Evolutionary conservation across 495 filamentous ascomycete genomes (phyloP).

Genomic region (Hamigera avellanea): DNA sequence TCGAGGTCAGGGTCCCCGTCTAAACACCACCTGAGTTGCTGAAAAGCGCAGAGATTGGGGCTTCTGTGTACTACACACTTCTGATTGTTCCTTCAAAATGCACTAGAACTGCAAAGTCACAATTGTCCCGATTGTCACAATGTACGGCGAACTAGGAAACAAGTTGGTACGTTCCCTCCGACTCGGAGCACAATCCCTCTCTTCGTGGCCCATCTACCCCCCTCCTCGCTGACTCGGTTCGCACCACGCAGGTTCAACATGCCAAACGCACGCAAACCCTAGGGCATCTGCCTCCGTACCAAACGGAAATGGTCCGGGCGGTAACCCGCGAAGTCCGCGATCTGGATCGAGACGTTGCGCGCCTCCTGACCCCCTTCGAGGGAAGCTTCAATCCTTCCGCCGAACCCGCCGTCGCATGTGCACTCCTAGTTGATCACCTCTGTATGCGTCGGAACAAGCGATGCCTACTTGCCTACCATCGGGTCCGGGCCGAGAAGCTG

Average conservation of each 20-base stretch:
- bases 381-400: constrained; percentile 76
- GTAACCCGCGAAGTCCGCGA: constrained; percentile 89
- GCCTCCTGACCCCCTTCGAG: constrained; percentile 69
- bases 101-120: constrained; percentile 3
- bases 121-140: constrained; percentile 38
- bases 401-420: constrained; percentile 75
- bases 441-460: constrained; percentile 95
- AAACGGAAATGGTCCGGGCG: constrained; percentile 79
- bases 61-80: too few species aligned
- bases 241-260: constrained; percentile 65
- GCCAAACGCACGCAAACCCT: constrained; percentile 92
- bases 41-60: too few species aligned
- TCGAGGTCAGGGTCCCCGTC: too few species aligned
- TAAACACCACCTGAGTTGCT: too few species aligned
- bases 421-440: constrained; percentile 83
- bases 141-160: constrained; percentile 89
- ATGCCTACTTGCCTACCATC: constrained; percentile 90
- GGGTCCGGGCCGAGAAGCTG: constrained; percentile 77
- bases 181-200: background rate
- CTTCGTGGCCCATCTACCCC: too few species aligned
- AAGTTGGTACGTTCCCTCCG: constrained; percentile 49
- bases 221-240: background rate
- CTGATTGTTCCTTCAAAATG: too few species aligned
- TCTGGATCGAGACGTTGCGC: constrained; percentile 77
- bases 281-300: constrained; percentile 79